phyloP scores from a whole-genome alignment of 1,139 yeast genomes.

The Candida glucosophila region DNA sequence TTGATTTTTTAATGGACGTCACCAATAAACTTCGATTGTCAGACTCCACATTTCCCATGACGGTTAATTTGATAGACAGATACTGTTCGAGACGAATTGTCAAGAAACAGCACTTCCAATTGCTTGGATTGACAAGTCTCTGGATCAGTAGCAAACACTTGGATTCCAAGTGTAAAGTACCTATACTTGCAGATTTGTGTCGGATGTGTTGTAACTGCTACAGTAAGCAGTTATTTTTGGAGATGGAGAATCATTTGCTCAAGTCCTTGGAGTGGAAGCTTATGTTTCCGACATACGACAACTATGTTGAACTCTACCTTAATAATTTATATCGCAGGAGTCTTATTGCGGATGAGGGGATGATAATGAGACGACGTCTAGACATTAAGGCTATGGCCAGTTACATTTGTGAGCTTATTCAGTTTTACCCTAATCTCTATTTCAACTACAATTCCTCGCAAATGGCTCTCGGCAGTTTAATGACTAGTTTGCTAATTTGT shows the following conservation, averaged over 20 bases:
- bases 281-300: slow-evolving; percentile 51
- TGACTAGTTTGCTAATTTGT: slow-evolving; percentile 16
- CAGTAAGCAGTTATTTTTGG: slow-evolving; percentile 49
- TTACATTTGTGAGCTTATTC: slow-evolving; percentile 57
- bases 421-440: slow-evolving; percentile 52
- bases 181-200: slow-evolving; percentile 46
- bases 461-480: slow-evolving; percentile 47
- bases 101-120: slow-evolving; percentile 51
- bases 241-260: slow-evolving; percentile 61
- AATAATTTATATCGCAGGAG: slow-evolving; percentile 15
- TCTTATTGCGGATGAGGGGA: slow-evolving; percentile 16
- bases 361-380: too few relatives aligned
- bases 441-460: slow-evolving; percentile 48
- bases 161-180: slow-evolving; percentile 61
- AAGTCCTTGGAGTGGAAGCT: slow-evolving; percentile 52
- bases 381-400: slow-evolving; percentile 45
- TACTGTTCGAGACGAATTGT: slow-evolving; percentile 44
- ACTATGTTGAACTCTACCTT: slow-evolving; percentile 48
- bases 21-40: slow-evolving; percentile 40
- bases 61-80: slow-evolving; percentile 46
- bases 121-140: slow-evolving; percentile 60
- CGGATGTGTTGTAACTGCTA: slow-evolving; percentile 59
- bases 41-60: slow-evolving; percentile 44
- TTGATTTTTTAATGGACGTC: slow-evolving; percentile 49
- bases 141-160: slow-evolving; percentile 71